phyloP scores from a whole-genome alignment of 805 yeast species.

The Candida pseudofarinosa region DNA sequence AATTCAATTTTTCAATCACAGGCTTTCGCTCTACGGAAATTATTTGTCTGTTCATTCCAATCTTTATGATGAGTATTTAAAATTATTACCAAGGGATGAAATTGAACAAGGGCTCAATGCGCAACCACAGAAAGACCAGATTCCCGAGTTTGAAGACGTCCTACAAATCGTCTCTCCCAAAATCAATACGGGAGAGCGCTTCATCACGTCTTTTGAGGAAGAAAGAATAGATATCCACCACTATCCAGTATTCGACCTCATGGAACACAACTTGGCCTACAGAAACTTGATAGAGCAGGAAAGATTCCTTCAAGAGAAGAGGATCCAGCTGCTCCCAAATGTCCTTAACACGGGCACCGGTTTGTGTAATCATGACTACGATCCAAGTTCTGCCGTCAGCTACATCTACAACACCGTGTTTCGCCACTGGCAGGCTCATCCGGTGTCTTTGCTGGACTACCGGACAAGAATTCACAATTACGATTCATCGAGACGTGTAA shows the following conservation, averaged over 20 bases:
- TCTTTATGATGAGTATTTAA: conserved; percentile 17
- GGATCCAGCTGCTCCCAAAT: conserved; percentile 4
- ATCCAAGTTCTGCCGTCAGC: conserved; percentile 14
- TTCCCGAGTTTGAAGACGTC: conserved; percentile 10
- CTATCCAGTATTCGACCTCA: conserved; percentile 15
- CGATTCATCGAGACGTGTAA: conserved; percentile 10
- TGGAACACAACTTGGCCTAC: conserved; percentile 5
- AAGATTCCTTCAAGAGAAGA: conserved; percentile 7
- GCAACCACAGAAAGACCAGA: too few species aligned
- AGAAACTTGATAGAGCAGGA: conserved; percentile 1
- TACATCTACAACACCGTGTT: conserved; percentile 6
- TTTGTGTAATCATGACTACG: conserved; percentile 24
- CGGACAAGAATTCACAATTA: conserved; percentile 11
- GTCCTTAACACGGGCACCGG: conserved; percentile 21
- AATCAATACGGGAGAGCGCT: conserved; percentile 13
- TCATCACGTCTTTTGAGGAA: conserved; percentile 12
- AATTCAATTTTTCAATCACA: conserved; percentile 29
- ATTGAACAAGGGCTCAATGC: too few species aligned
- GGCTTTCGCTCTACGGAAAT: conserved; percentile 25
- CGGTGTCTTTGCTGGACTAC: conserved; percentile 8
- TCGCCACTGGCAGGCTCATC: conserved; percentile 7
- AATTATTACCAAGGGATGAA: conserved; percentile 3
- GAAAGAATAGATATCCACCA: conserved; percentile 12
- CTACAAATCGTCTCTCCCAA: conserved; percentile 14
- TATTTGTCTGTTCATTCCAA: conserved; percentile 18